These are phyloP conservation scores for Vaccinium macrocarpon DNA, from an alignment of 148 eudicot species.

Conservation along the genomic window DNA sequence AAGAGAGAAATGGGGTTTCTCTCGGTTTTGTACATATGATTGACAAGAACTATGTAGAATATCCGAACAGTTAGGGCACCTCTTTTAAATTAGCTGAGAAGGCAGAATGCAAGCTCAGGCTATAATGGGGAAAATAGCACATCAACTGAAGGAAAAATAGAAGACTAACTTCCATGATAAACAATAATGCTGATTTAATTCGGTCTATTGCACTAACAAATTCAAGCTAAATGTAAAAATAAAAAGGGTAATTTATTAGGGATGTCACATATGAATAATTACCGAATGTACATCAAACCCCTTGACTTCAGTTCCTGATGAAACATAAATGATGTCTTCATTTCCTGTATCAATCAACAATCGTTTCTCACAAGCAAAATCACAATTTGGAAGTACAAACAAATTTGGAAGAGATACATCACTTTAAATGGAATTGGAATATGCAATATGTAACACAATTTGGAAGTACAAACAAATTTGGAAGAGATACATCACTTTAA, in stretches of 20 bases:
- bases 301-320: conserved; percentile 72
- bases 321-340: conserved; percentile 71
- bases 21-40: background rate
- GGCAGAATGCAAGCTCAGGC: background rate
- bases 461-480: background rate
- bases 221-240: conserved; percentile 12
- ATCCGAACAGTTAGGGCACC: background rate
- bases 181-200: background rate
- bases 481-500: background rate
- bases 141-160: background rate
- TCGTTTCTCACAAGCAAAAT: background rate
- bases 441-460: background rate
- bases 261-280: conserved; percentile 10
- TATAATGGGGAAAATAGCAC: background rate
- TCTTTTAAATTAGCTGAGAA: background rate
- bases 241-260: background rate
- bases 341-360: conserved; percentile 53
- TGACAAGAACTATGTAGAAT: background rate
- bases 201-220: too few species aligned
- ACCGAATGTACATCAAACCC: conserved; percentile 83
- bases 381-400: background rate
- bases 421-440: background rate
- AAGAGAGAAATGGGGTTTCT: background rate
- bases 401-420: background rate
- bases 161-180: conserved; percentile 1